A percentile compares a stretch with the other conserved stretches of the same genome.
Evolutionary conservation across 108 stramenopile genomes (phyloP).

Genomic region (Seminavis robusta): DNA sequence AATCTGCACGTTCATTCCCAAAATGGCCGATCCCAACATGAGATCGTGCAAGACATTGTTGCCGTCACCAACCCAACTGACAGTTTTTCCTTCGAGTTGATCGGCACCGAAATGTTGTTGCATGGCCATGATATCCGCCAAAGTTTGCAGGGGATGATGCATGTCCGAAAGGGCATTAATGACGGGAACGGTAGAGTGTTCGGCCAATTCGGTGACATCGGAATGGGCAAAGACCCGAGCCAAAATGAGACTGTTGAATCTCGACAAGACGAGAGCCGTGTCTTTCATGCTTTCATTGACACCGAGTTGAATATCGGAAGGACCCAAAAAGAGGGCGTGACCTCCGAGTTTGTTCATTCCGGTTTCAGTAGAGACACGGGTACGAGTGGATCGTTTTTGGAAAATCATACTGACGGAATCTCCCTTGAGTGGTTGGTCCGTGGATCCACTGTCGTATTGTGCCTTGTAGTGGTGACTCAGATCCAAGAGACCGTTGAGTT

Average conservation of each 20-base stretch:
- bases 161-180: slow-evolving; percentile 96
- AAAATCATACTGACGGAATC: slow-evolving; percentile 93
- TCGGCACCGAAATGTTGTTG: slow-evolving; percentile 87
- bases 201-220: slow-evolving; percentile 78
- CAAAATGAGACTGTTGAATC: slow-evolving; percentile 90
- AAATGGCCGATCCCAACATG: slow-evolving; percentile 86
- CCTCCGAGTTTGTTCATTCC: slow-evolving; percentile 93
- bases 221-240: slow-evolving; percentile 91
- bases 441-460: slow-evolving; percentile 27
- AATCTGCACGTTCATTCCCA: slow-evolving; percentile 94
- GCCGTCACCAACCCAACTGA: slow-evolving; percentile 98
- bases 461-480: slow-evolving; percentile 70
- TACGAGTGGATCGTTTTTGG: slow-evolving; percentile 95
- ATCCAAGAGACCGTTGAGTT: slow-evolving; percentile 79
- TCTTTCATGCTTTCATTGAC: slow-evolving; percentile 95
- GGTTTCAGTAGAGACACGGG: slow-evolving; percentile 95
- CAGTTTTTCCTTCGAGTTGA: slow-evolving; percentile 76
- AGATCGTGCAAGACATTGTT: slow-evolving; percentile 98
- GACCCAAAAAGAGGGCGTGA: slow-evolving; percentile 91
- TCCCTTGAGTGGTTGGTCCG: slow-evolving; percentile 79
- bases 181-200: slow-evolving; percentile 85
- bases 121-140: slow-evolving; percentile 95
- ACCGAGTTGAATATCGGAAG: slow-evolving; percentile 93
- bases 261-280: slow-evolving; percentile 84
- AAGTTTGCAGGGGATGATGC: slow-evolving; percentile 96